These are phyloP conservation scores for Pichia sp. DNA, from an alignment of 1,139 yeast genomes.

Conservation along the genomic window DNA sequence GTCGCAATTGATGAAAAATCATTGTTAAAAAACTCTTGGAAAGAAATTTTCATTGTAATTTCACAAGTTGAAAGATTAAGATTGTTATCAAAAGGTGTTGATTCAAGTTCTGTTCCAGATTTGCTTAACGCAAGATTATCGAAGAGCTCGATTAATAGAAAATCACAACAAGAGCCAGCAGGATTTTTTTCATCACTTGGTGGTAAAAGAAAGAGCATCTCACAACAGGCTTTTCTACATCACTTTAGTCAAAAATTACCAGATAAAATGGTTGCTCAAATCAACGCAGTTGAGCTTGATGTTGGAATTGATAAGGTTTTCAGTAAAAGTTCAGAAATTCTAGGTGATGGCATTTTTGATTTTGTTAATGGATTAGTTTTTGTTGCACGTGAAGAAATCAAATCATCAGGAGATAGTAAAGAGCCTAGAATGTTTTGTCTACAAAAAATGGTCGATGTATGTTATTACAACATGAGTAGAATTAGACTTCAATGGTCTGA, in stretches of 20 bases:
- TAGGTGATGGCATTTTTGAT: slow-evolving; percentile 78
- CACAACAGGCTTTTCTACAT: slow-evolving; percentile 44
- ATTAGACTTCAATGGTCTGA: slow-evolving; percentile 96
- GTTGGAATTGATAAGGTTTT: slow-evolving; percentile 85
- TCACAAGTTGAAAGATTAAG: slow-evolving; percentile 91
- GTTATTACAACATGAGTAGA: slow-evolving; percentile 95
- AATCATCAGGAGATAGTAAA: slow-evolving; percentile 72
- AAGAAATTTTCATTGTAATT: slow-evolving; percentile 69
- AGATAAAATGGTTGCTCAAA: slow-evolving; percentile 50
- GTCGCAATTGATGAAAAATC: slow-evolving; percentile 78
- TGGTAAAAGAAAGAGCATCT: slow-evolving; percentile 38
- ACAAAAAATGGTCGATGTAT: slow-evolving; percentile 94
- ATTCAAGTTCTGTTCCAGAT: slow-evolving; percentile 81
- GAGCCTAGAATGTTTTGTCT: slow-evolving; percentile 89
- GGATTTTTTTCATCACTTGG: slow-evolving; percentile 16
- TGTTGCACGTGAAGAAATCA: slow-evolving; percentile 87
- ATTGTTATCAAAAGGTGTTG: slow-evolving; percentile 82
- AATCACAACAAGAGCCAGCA: slow-evolving; percentile 18
- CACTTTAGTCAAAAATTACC: slow-evolving; percentile 46
- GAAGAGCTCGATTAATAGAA: slow-evolving; percentile 48
- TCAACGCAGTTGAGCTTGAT: slow-evolving; percentile 70
- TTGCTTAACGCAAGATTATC: slow-evolving; percentile 68
- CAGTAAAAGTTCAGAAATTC: slow-evolving; percentile 71
- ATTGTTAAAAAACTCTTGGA: slow-evolving; percentile 70
- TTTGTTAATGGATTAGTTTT: slow-evolving; percentile 83